phyloP scores from a whole-genome alignment of 2,329 filamentous ascomycete genomes.

The Colletotrichum simmondsii region DNA sequence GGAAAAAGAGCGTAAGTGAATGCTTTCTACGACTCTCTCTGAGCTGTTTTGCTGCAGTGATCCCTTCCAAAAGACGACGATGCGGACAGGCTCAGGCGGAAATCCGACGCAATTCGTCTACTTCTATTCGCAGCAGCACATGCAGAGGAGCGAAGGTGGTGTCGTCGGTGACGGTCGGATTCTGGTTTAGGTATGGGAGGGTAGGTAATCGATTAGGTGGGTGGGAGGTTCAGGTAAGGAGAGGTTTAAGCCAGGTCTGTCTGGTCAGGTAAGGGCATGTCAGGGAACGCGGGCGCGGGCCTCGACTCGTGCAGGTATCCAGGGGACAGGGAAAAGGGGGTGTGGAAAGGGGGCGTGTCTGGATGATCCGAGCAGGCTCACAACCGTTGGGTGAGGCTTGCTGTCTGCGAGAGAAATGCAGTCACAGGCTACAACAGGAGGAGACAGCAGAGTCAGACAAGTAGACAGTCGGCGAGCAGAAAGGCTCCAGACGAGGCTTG shows the following conservation, averaged over 20 bases:
- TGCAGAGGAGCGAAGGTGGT: constrained; percentile 10
- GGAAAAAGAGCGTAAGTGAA: constrained; percentile 7
- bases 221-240: constrained; percentile 15
- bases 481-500: background rate
- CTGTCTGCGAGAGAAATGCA: background rate
- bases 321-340: constrained; percentile 10
- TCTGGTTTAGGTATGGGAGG: constrained; percentile 12
- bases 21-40: constrained; percentile 1
- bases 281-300: constrained; percentile 19
- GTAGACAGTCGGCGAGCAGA: background rate
- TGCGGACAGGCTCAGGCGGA: constrained; percentile 1
- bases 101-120: background rate
- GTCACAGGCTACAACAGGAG: too few relatives aligned
- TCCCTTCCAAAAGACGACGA: background rate
- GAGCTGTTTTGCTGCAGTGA: background rate
- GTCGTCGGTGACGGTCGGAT: background rate
- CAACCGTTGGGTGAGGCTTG: background rate
- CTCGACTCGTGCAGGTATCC: constrained; percentile 19
- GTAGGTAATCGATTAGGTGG: constrained; percentile 10
- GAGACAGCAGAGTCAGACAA: too few relatives aligned
- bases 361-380: background rate
- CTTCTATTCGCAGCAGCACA: constrained; percentile 1
- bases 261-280: constrained; percentile 24
- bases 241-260: constrained; percentile 2
- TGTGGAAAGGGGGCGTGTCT: constrained; percentile 2